phyloP scores from a whole-genome alignment of 75 land plant species.

The Pinus tabuliformis region DNA sequence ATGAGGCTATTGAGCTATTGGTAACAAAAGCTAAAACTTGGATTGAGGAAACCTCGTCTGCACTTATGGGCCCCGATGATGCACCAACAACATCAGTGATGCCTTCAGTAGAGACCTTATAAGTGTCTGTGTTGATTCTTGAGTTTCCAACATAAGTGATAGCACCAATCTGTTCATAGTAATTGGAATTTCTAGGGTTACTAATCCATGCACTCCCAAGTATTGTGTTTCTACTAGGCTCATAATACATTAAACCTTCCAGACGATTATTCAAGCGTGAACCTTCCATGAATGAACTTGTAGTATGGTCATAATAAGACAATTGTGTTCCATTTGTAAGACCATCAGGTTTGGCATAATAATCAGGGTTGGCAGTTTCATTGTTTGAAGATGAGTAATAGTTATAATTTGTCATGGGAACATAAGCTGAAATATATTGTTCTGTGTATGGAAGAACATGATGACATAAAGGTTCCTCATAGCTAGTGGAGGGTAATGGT shows the following conservation, averaged over 20 bases:
- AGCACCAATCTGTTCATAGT: constrained; percentile 9
- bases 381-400: constrained; percentile 33
- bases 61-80: neutral
- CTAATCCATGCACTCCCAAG: constrained; percentile 11
- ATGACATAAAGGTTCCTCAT: too few species aligned
- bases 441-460: constrained; percentile 24
- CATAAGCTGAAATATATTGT: constrained; percentile 26
- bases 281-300: constrained; percentile 12
- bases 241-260: constrained; percentile 26
- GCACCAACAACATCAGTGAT: constrained; percentile 8
- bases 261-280: constrained; percentile 16
- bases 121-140: neutral
- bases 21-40: neutral
- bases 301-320: constrained; percentile 25
- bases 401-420: constrained; percentile 16
- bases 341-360: constrained; percentile 28
- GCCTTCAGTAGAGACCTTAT: constrained; percentile 4
- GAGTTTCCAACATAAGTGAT: constrained; percentile 4
- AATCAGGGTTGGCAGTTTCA: constrained; percentile 18
- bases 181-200: constrained; percentile 15
- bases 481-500: too few species aligned
- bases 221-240: constrained; percentile 11
- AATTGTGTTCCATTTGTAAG: constrained; percentile 25
- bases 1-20: neutral
- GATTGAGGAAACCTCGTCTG: neutral